Base-by-base conservation (phyloP, 371 early-diverging fungal species). In the Coemansia sp. region DNA sequence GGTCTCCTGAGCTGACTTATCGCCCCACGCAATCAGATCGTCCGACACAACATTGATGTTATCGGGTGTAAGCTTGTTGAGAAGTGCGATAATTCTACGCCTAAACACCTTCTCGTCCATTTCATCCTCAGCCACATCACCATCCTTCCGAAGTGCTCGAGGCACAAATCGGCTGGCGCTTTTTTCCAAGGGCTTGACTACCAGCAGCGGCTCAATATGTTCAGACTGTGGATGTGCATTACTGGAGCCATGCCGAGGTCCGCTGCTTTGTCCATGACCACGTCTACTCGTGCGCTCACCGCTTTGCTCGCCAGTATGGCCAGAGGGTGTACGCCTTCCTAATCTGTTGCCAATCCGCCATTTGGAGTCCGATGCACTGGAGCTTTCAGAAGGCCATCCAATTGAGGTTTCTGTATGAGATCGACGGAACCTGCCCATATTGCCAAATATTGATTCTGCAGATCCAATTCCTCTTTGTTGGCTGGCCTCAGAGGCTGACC, bases 61-160 rank as follows among this genome's bases (percentile, higher is more conserved):
- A 71, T 97, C 97, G 6, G 90, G 80, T 2, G 99, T 94, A 54
- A 97, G 80, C 84, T 95, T 97, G 87, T 97, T 96, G 52, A 98
- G 82, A 10, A 95, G 80, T 54, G 88, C 83, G 82, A 90, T 92
- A 55, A 90, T 87, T 84, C 92, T 88, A 50, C 92, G 88, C 56
- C 81, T 73, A 40, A 91, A 82, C 16, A 84, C 59, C 9, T 90
- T 91, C 59, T 85, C 80, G 20, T 81, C 62, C 48, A 82, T 77
- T 7, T 82, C 48, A 8, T 81, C 86, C 30, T 79, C 79, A 16
- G 76, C 70, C 4, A 45, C 67, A 39, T 76, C 62, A 5, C 38
- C 31, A 38, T 30, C 64, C 26, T 26, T 56, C 16, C 70, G 41
- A 55, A 66, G 80, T 62, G 67, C 60, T 32, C 65, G 77, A 61